A percentile compares a stretch with the other conserved stretches of the same genome.
phyloP scores from a whole-genome alignment of 345 rosid genomes.

The Populus davidiana region DNA sequence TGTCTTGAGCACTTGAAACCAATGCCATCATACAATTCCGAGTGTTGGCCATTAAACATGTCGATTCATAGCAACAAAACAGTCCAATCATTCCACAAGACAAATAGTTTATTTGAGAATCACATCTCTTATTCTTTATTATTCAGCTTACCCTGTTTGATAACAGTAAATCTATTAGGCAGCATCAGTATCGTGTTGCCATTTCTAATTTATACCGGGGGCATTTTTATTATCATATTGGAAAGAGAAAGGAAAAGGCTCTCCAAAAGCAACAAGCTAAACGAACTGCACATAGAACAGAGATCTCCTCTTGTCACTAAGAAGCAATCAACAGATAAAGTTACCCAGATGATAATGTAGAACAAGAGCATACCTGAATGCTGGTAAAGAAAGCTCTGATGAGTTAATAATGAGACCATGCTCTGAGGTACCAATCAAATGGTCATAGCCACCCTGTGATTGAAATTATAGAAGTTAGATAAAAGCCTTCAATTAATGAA shows the following conservation, averaged over 20 bases:
- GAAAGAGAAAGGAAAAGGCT: neutral
- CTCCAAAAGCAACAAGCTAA: neutral
- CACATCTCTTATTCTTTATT: neutral
- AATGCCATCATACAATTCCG: neutral
- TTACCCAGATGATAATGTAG: neutral
- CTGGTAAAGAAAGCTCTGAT: slow-evolving; percentile 65
- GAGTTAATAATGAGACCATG: slow-evolving; percentile 68
- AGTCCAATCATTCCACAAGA: neutral
- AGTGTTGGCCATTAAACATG: neutral
- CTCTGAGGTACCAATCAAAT: slow-evolving; percentile 92
- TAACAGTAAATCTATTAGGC: neutral
- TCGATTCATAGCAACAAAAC: neutral
- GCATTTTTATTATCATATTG: neutral
- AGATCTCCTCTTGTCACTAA: neutral
- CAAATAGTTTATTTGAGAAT: neutral
- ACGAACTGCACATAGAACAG: neutral
- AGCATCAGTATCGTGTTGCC: neutral
- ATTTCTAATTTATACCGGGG: neutral
- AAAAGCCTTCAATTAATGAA: slow-evolving; percentile 7
- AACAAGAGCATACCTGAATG: slow-evolving; percentile 51
- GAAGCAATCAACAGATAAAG: neutral
- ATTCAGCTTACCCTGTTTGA: neutral
- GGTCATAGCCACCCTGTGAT: slow-evolving; percentile 85
- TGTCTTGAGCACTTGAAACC: neutral
- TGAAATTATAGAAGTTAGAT: slow-evolving; percentile 16